Conservation (phyloP, 768 basidiomycete species). For the Astraeus odoratus region DNA sequence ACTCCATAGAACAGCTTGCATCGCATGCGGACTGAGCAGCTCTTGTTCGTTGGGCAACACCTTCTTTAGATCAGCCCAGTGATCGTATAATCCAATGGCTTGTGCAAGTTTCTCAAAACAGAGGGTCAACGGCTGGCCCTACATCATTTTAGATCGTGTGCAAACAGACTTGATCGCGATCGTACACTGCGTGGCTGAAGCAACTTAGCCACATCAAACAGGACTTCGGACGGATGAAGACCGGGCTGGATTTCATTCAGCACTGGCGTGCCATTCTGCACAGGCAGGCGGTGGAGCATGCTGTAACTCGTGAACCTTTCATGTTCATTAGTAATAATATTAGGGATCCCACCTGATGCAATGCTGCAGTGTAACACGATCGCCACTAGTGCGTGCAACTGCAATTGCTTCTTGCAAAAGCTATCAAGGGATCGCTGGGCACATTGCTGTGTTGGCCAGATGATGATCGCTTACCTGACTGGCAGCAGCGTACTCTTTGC, state of each 20-base stretch:
- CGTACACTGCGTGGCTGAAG: constrained; percentile 57
- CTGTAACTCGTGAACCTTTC: constrained; percentile 32
- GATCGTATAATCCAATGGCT: constrained; percentile 62
- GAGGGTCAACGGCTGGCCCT: constrained; percentile 68
- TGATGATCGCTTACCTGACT: constrained; percentile 42
- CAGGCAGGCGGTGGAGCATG: constrained; percentile 65
- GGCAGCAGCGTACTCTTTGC: constrained; percentile 61
- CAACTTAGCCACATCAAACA: constrained; percentile 75
- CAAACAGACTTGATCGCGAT: not conserved
- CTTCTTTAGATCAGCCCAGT: constrained; percentile 57
- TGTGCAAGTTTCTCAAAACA: constrained; percentile 65
- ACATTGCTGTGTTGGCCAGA: not conserved
- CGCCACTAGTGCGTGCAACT: constrained; percentile 66
- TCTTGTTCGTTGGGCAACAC: constrained; percentile 45
- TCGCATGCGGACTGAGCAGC: constrained; percentile 66
- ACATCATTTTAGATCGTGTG: not conserved
- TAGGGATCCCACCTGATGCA: constrained; percentile 51
- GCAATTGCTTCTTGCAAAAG: constrained; percentile 70
- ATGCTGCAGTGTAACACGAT: constrained; percentile 67
- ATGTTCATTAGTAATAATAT: not conserved
- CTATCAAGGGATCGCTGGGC: constrained; percentile 30
- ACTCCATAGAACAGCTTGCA: constrained; percentile 68
- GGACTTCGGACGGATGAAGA: constrained; percentile 67
- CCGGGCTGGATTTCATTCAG: constrained; percentile 73
- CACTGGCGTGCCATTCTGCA: constrained; percentile 35